These are phyloP conservation scores for Excoecaria agallocha DNA, from an alignment of 345 rosid species.

Conservation along the genomic window DNA sequence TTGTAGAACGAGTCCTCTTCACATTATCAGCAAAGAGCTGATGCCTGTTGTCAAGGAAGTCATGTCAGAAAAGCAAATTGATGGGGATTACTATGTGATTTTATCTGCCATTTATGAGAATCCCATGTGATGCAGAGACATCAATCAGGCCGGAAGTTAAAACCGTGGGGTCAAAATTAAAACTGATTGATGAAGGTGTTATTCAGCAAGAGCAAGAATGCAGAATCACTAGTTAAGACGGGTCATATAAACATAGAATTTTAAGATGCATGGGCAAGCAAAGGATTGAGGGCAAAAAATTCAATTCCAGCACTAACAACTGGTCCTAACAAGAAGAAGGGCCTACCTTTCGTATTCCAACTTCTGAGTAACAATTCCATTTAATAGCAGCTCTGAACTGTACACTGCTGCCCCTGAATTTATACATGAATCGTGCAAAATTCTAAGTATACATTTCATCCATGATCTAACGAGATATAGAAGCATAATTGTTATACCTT, in stretches of 20 bases:
- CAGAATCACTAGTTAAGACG: neutral
- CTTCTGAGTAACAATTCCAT: slow-evolving; percentile 83
- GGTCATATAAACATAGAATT: neutral
- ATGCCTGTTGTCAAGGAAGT: slow-evolving; percentile 47
- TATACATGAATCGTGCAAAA: neutral
- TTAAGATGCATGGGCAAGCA: neutral
- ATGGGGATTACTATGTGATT: too few species aligned
- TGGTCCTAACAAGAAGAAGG: neutral
- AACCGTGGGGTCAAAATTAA: neutral
- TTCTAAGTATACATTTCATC: neutral
- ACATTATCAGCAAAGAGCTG: slow-evolving; percentile 61
- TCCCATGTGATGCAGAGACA: neutral
- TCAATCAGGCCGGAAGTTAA: neutral
- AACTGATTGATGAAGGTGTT: neutral
- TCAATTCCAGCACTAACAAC: slow-evolving; percentile 1
- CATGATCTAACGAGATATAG: neutral
- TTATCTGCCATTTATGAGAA: too few species aligned
- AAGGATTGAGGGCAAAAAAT: neutral
- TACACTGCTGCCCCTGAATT: slow-evolving; percentile 68
- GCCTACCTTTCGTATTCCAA: slow-evolving; percentile 85
- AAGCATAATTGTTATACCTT: slow-evolving; percentile 41
- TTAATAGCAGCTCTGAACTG: slow-evolving; percentile 79
- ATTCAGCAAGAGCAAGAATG: neutral
- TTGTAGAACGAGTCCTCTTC: slow-evolving; percentile 65
- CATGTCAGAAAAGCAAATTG: neutral